These are phyloP conservation scores for Elsinoe ampelina DNA, from an alignment of 2,329 filamentous ascomycete species.

Conservation along the genomic window DNA sequence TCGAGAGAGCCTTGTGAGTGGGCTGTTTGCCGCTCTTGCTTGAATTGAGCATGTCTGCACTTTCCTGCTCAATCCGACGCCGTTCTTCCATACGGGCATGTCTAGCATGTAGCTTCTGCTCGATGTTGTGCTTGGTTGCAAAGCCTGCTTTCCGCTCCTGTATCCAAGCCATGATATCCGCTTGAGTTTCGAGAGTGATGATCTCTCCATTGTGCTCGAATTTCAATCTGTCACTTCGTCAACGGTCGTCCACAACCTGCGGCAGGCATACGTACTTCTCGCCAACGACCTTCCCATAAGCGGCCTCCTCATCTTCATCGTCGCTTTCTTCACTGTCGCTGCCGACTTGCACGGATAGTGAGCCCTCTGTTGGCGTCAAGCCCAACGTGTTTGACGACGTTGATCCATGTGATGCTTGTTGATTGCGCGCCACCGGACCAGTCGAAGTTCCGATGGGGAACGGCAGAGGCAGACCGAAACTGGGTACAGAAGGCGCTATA, in stretches of 20 bases:
- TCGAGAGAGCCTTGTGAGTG: slow-evolving; percentile 17
- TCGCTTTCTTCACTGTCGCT: slow-evolving; percentile 46
- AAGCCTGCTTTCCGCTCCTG: slow-evolving; percentile 70
- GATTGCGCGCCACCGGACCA: slow-evolving; percentile 5
- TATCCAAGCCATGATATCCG: slow-evolving; percentile 71
- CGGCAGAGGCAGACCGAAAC: slow-evolving; percentile 23
- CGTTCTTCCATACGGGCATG: slow-evolving; percentile 20
- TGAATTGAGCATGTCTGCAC: not conserved
- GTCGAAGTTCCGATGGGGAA: slow-evolving; percentile 15
- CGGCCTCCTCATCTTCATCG: slow-evolving; percentile 60
- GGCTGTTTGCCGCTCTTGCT: not conserved
- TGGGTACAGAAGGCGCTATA: slow-evolving; percentile 25
- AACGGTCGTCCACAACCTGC: slow-evolving; percentile 21
- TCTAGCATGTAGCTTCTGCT: slow-evolving; percentile 39
- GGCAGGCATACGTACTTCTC: slow-evolving; percentile 33
- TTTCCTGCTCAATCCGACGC: slow-evolving; percentile 23
- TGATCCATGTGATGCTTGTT: slow-evolving; percentile 12
- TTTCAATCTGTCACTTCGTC: slow-evolving; percentile 28
- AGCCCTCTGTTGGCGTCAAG: slow-evolving; percentile 45
- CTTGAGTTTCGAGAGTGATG: slow-evolving; percentile 43
- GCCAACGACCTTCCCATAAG: slow-evolving; percentile 32
- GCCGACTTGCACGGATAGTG: slow-evolving; percentile 17
- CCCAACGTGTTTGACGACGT: slow-evolving; percentile 56
- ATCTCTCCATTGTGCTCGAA: slow-evolving; percentile 51
- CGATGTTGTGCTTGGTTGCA: slow-evolving; percentile 64